Evolutionary conservation across 139 green algal genomes (phyloP), one percentile per base, ranked within the genome.

Genomic region (Coelastrella sp.): DNA sequence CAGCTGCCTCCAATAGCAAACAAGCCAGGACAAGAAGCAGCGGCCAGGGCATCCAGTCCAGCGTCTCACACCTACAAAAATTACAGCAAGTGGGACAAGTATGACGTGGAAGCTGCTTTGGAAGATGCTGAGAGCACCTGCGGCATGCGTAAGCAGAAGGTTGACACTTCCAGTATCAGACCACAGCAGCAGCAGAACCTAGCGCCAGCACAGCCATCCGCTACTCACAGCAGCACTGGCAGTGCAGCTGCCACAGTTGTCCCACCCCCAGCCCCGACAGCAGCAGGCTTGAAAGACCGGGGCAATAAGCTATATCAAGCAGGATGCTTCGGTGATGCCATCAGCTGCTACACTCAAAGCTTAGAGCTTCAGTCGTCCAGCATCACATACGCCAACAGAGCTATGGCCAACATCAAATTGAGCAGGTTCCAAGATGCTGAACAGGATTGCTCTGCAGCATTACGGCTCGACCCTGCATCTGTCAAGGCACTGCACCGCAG

Each of bases 251-350:
- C 66, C 56, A 20, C 17, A 56, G 49, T 59, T 49, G 56, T 12
- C 35, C 8, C 65, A 59, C 66, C 15, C 72, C 57, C 17, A 84
- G 90, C 68, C 90, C 80, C 91, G 76, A 94, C 80, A 14, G 89
- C 94, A 66, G 93, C 95, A 14, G 93, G 75, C 15, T 96, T 94
- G 94, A 93, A 92, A 60, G 81, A 93, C 1, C 92, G 91, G 11
- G 96, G 96, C 74, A 98, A 98, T 76, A 93, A 93, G 14, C 90
- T 95, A n/a, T 97, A 97, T 83, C 96, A 95, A 87, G 94, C 88
- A 20, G 85, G 92, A 0, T 82, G 95, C 63, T 94, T 92, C 75
- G 82, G 88, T 0, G 85, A 94, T 56, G 96, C 96, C 1, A 72
- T 87, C 15, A 88, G 93, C 57, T 95, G 93, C 89, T 97, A 97